A percentile compares a stretch with the other conserved stretches of the same genome.
phyloP scores from a whole-genome alignment of 768 basidiomycete genomes.

The Pluteus cervinus region DNA sequence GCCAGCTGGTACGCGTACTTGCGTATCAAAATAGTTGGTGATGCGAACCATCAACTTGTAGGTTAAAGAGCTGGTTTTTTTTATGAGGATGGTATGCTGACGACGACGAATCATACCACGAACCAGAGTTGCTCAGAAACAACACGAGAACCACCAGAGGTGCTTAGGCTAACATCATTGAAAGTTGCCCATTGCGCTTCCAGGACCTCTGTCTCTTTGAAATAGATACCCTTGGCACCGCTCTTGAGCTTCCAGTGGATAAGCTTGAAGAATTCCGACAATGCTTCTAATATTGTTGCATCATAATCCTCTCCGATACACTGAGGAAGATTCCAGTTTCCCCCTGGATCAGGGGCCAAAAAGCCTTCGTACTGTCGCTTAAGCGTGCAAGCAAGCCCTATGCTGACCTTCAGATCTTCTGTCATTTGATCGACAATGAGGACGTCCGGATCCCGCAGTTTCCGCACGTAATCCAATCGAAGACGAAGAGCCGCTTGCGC shows the following conservation, averaged over 20 bases:
- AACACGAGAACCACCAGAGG: slow-evolving; percentile 79
- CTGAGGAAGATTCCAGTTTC: slow-evolving; percentile 83
- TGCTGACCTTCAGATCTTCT: slow-evolving; percentile 85
- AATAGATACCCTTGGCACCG: slow-evolving; percentile 85
- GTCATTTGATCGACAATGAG: slow-evolving; percentile 93
- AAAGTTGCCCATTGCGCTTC: slow-evolving; percentile 96
- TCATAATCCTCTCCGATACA: slow-evolving; percentile 93
- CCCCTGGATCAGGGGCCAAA: slow-evolving; percentile 76
- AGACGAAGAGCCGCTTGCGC: slow-evolving; percentile 88
- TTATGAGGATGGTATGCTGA: slow-evolving; percentile 2
- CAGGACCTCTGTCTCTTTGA: slow-evolving; percentile 97
- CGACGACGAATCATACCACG: slow-evolving; percentile 18
- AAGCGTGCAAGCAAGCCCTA: slow-evolving; percentile 90
- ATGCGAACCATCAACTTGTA: slow-evolving; percentile 92
- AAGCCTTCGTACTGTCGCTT: slow-evolving; percentile 95
- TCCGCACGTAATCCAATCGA: slow-evolving; percentile 83
- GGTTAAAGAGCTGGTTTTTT: slow-evolving; percentile 67
- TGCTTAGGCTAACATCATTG: slow-evolving; percentile 85
- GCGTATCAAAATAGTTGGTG: slow-evolving; percentile 91
- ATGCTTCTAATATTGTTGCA: slow-evolving; percentile 76
- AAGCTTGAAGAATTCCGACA: slow-evolving; percentile 87
- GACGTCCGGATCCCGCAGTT: slow-evolving; percentile 81
- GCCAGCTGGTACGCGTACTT: slow-evolving; percentile 72
- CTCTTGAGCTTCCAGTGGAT: slow-evolving; percentile 96
- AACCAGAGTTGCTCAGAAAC: slow-evolving; percentile 97